Conservation (phyloP, 257 asterid genomes). For the Asclepias syriaca region DNA sequence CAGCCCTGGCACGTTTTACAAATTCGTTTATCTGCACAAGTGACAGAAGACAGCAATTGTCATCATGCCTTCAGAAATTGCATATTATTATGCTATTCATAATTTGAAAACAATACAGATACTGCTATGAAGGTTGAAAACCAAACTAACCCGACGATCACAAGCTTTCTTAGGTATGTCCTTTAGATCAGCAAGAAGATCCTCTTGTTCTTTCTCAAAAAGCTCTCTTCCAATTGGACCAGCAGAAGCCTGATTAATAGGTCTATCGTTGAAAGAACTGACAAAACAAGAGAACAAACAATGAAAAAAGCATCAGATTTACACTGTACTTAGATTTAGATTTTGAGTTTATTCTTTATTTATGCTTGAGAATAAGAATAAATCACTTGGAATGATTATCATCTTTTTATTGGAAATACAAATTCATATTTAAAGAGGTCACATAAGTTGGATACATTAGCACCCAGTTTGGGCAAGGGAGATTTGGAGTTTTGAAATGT, state of each 20-base stretch:
- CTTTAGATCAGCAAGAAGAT: slow-evolving; percentile 70
- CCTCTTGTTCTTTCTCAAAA: slow-evolving; percentile 87
- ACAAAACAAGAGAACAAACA: background rate
- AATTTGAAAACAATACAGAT: slow-evolving; percentile 1
- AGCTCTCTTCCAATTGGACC: slow-evolving; percentile 89
- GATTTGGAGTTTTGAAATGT: too few relatives aligned
- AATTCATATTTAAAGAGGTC: too few relatives aligned
- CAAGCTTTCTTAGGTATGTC: slow-evolving; percentile 93
- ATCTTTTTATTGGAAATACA: too few relatives aligned
- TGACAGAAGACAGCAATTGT: background rate
- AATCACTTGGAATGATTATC: too few relatives aligned
- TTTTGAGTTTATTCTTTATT: too few relatives aligned
- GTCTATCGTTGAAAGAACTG: slow-evolving; percentile 91
- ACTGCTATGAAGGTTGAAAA: background rate
- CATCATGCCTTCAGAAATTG: background rate
- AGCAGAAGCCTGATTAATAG: slow-evolving; percentile 56
- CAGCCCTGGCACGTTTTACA: slow-evolving; percentile 95
- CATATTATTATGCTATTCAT: background rate
- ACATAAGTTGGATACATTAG: too few relatives aligned
- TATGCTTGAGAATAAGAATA: too few relatives aligned
- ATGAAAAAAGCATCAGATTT: slow-evolving; percentile 3
- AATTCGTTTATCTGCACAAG: slow-evolving; percentile 76
- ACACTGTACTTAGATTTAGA: too few relatives aligned
- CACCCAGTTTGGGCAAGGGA: too few relatives aligned
- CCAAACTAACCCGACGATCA: slow-evolving; percentile 74